These are phyloP conservation scores for Hypoxylon sp. DNA, from an alignment of 2,329 filamentous ascomycete species.

Conservation along the genomic window DNA sequence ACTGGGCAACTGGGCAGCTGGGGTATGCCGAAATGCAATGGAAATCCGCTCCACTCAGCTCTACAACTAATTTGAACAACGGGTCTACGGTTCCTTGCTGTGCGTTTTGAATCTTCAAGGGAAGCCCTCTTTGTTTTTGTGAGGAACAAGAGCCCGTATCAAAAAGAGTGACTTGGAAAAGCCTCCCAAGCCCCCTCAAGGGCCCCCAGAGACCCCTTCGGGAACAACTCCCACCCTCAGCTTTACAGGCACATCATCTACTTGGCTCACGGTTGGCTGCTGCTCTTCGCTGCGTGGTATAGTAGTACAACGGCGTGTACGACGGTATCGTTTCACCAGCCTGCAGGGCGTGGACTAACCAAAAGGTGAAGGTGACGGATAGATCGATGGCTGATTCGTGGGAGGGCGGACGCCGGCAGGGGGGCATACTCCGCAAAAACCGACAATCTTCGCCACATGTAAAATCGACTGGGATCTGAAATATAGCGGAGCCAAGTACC, in stretches of 20 bases:
- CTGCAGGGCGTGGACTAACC: constrained; percentile 16
- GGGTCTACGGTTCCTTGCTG: constrained; percentile 13
- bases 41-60: constrained; percentile 38
- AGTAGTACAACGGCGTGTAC: constrained; percentile 30
- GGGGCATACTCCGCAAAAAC: constrained; percentile 47
- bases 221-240: constrained; percentile 1
- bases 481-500: constrained; percentile 43
- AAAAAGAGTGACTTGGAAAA: background rate
- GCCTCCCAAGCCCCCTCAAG: background rate
- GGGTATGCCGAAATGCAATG: constrained; percentile 38
- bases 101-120: constrained; percentile 14
- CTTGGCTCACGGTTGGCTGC: constrained; percentile 17
- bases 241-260: constrained; percentile 12
- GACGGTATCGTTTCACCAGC: constrained; percentile 32
- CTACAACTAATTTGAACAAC: constrained; percentile 31
- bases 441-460: constrained; percentile 45
- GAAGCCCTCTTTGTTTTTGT: constrained; percentile 18
- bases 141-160: constrained; percentile 17
- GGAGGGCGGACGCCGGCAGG: constrained; percentile 30
- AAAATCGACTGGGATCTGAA: constrained; percentile 34
- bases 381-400: constrained; percentile 33
- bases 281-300: background rate
- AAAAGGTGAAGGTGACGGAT: constrained; percentile 35
- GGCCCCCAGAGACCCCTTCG: background rate
- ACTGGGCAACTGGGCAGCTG: constrained; percentile 8